phyloP scores from a whole-genome alignment of 768 basidiomycete genomes.

The Mycena indigotica region DNA sequence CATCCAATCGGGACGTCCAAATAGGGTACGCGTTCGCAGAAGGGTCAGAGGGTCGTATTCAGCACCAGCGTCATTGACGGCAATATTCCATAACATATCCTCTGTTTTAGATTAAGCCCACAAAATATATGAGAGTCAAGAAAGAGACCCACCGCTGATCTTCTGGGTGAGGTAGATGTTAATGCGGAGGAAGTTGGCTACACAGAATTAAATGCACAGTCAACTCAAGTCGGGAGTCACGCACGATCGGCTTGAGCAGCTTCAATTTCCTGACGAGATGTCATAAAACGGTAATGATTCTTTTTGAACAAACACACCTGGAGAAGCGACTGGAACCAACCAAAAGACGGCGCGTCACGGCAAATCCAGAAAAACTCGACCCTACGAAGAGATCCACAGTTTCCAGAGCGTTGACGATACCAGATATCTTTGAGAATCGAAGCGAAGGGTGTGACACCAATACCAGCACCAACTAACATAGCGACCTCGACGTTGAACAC shows the following conservation, averaged over 20 bases:
- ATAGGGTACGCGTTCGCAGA: slow-evolving; percentile 86
- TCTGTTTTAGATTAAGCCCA: no score
- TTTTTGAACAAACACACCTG: slow-evolving; percentile 34
- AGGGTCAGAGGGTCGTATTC: slow-evolving; percentile 89
- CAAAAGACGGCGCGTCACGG: slow-evolving; percentile 94
- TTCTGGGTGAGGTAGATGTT: slow-evolving; percentile 89
- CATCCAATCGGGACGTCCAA: slow-evolving; percentile 90
- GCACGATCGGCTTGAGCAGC: slow-evolving; percentile 85
- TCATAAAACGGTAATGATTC: background rate
- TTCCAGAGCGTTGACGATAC: slow-evolving; percentile 83
- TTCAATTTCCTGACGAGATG: slow-evolving; percentile 63
- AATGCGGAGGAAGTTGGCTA: slow-evolving; percentile 91
- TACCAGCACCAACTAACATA: slow-evolving; percentile 91
- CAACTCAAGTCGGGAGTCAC: slow-evolving; percentile 32
- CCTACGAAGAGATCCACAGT: slow-evolving; percentile 76
- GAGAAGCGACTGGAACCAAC: slow-evolving; percentile 92
- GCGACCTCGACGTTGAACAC: slow-evolving; percentile 86
- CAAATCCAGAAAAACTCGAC: slow-evolving; percentile 97
- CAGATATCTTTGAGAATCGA: slow-evolving; percentile 95
- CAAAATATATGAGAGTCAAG: no score
- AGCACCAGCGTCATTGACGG: slow-evolving; percentile 82
- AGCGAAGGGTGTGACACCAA: slow-evolving; percentile 94
- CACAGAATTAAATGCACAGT: slow-evolving; percentile 16
- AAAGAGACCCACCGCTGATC: slow-evolving; percentile 45
- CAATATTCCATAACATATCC: slow-evolving; percentile 91